Base-by-base conservation (phyloP, 2,329 filamentous ascomycete genomes). In the Penicillium expansum region DNA sequence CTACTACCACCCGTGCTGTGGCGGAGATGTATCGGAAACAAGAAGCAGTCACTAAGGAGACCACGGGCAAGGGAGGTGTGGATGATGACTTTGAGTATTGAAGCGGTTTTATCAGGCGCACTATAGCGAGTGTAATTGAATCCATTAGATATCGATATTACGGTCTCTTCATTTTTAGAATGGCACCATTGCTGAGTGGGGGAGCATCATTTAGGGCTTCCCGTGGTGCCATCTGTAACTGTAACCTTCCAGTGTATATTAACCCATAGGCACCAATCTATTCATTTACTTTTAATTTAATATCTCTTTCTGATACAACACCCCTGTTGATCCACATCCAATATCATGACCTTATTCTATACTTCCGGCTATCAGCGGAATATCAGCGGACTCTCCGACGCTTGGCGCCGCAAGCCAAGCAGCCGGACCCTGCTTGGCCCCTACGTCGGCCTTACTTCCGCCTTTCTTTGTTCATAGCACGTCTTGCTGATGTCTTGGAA, bases 21-120 rank as follows among this genome's bases (percentile, higher is more conserved):
- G 92, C 92, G 0, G 94, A 97, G 75, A 96, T 99, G 93, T 99
- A 97, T 77, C 83, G 87, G 64, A 92, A 90, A 77, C 94, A 99
- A 79, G 93, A 97, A 79, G 90, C 88, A 65, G 91, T 96, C 49
- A 79, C 85, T 13, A 95, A 94, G 81, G 91, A 80, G 59, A 92
- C 90, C 77, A 86, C 88, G 0, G 88, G 90, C 56, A 96, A 96
- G 79, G 90, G 88, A 0, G 90, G 91, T 4, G 92, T 92, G 54
- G 94, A 99, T 80, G 93, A 97, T 77, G 92, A 97, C 74, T 99
- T 97, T 77, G 94, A 99, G 80, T 99, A 99, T 77, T 99, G 48
- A 67, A 42, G 38, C 39, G 45, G 30, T 45, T 27, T 37, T 45
- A 11, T 55, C 27, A 38, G 32, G 9, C 11, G 37, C 29, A 50